Evolutionary conservation across 805 yeast genomes (phyloP).

Genomic region (Metschnikowia cerradonensis): DNA sequence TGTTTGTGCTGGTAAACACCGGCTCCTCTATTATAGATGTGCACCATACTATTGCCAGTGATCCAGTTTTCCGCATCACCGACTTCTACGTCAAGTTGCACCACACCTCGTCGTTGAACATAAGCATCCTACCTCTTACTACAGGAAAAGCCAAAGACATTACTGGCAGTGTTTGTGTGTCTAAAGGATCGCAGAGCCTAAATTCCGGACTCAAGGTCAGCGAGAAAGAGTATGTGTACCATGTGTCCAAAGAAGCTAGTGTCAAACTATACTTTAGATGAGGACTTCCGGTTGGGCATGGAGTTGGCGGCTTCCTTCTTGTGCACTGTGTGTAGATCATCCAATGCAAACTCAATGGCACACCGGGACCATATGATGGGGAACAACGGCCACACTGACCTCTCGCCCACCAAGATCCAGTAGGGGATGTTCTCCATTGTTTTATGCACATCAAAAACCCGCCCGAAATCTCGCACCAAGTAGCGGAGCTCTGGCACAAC

Average conservation of each 20-base stretch:
- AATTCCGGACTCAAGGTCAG: conserved; percentile 22
- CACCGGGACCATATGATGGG: conserved; percentile 85
- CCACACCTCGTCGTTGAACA: conserved; percentile 47
- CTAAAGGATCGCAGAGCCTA: conserved; percentile 48
- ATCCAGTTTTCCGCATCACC: conserved; percentile 40
- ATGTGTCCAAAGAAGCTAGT: conserved; percentile 51
- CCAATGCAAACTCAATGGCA: conserved; percentile 83
- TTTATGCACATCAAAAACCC: conserved; percentile 74
- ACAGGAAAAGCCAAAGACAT: conserved; percentile 84
- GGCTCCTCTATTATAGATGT: conserved; percentile 34
- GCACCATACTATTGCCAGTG: conserved; percentile 17
- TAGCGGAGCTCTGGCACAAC: conserved; percentile 84
- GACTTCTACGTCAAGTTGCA: conserved; percentile 46
- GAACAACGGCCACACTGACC: conserved; percentile 88
- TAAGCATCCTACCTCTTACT: conserved; percentile 61
- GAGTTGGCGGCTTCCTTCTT: conserved; percentile 15
- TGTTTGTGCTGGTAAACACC: conserved; percentile 36
- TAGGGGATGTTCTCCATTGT: conserved; percentile 71
- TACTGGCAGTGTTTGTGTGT: conserved; percentile 64
- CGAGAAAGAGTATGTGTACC: conserved; percentile 64
- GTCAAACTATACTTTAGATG: conserved; percentile 44
- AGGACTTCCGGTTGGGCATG: conserved; percentile 1
- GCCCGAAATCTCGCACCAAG: conserved; percentile 63
- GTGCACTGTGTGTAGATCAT: conserved; percentile 58
- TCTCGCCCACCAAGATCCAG: conserved; percentile 88